Evolutionary conservation across 495 filamentous ascomycete genomes (phyloP), one percentile per base, ranked within the genome.

Genomic region (Letharia lupina): DNA sequence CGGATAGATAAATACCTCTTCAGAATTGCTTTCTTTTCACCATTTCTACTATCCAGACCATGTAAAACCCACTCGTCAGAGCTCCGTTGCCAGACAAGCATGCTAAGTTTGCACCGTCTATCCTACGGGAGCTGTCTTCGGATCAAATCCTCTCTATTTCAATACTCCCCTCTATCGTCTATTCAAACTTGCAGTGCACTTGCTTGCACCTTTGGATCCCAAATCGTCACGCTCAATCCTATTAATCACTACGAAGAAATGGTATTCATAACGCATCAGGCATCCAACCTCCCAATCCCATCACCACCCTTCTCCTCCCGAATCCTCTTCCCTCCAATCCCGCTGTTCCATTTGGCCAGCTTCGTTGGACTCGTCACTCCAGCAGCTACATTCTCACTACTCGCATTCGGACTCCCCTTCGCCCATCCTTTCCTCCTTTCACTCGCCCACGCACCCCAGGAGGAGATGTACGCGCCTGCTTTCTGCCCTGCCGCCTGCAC

Each of bases 401-500:
- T 65, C 44, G 35, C 63, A 45, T 50, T 59, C 57, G 60, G 57
- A 15, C 50, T 67, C 18, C 77, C 78, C 37, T 81, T 77, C 62
- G 80, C 79, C 82, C 80, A 83, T 59, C 79, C 79, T 71, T 89
- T 91, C 59, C 88, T 81, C 77, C 95, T 96, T 76, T 98, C 93
- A 40, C 85, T 86, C 9, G 93, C 93, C 94, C 94, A 98, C 3
- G 85, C 78, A n/a, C 92, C 87, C 95, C 95, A 98, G 37, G 91
- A 95, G 60, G 88, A 92, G 59, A 98, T 81, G 70, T 96, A 98
- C 8, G 93, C 89, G 23, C 91, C 84, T 13, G 93, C 93, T 68
- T 87, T 88, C 68, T 86, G 82, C 13, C 87, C 78, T 1, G 89
- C 89, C 2, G 86, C 86, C 64, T 80, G 82, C 18, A 86, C 82